These are phyloP conservation scores for Rhynchosporium secalis DNA, from an alignment of 2,329 filamentous ascomycete genomes.

Conservation along the genomic window DNA sequence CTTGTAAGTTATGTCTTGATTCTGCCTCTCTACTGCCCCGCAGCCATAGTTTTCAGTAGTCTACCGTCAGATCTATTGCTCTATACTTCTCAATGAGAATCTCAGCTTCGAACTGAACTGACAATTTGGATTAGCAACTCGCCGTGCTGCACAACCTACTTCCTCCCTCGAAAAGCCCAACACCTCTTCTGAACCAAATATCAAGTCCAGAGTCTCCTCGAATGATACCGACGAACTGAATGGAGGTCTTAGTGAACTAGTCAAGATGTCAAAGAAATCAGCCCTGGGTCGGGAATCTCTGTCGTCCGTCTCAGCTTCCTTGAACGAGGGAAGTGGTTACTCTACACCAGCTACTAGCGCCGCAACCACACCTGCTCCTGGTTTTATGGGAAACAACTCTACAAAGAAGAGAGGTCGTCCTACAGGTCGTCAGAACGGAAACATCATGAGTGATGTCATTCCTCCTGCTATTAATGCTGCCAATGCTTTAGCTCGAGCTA, in stretches of 20 bases:
- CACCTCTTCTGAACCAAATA: conserved; percentile 16
- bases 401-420: conserved; percentile 33
- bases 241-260: neutral
- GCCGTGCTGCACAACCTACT: conserved; percentile 23
- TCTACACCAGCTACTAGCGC: conserved; percentile 65
- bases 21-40: neutral
- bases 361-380: conserved; percentile 50
- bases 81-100: no score
- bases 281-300: conserved; percentile 41
- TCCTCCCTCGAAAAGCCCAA: conserved; percentile 15
- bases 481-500: conserved; percentile 48
- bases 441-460: conserved; percentile 17
- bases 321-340: conserved; percentile 48
- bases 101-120: conserved; percentile 12
- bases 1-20: conserved; percentile 28
- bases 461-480: conserved; percentile 43
- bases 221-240: conserved; percentile 23
- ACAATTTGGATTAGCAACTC: conserved; percentile 25
- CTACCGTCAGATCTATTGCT: no score
- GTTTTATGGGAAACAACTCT: conserved; percentile 40
- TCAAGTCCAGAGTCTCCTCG: conserved; percentile 12
- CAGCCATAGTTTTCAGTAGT: no score
- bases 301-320: conserved; percentile 43
- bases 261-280: conserved; percentile 30
- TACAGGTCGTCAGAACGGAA: conserved; percentile 21